Evolutionary conservation across 2,329 filamentous ascomycete species (phyloP).

Genomic region (Phialophora chinensis): DNA sequence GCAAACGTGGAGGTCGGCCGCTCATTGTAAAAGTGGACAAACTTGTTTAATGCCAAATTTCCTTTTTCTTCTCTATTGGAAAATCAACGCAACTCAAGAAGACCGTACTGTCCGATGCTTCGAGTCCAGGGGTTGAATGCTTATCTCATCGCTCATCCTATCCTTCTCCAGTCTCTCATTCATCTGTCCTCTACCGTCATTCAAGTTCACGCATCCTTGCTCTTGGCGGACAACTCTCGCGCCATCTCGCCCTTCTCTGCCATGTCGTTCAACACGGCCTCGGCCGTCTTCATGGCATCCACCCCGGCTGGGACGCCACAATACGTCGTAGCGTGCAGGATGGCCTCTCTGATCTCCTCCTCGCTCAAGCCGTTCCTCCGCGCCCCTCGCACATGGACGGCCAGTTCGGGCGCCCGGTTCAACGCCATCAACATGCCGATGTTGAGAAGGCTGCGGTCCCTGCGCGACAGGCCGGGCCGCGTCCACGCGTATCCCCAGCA

Average conservation of each 20-base stretch:
- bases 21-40: not conserved
- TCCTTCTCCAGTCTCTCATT: not conserved
- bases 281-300: constrained; percentile 47
- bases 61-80: not conserved
- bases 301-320: constrained; percentile 54
- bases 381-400: constrained; percentile 65
- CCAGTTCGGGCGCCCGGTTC: constrained; percentile 65
- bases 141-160: not conserved
- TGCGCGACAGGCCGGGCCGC: constrained; percentile 65
- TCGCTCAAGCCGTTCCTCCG: constrained; percentile 67
- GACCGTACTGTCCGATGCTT: not conserved
- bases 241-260: constrained; percentile 37
- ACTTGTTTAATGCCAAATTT: not conserved
- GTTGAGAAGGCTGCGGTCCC: constrained; percentile 67
- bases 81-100: not conserved
- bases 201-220: constrained; percentile 30
- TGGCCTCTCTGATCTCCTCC: constrained; percentile 62
- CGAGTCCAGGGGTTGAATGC: not conserved
- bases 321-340: constrained; percentile 46
- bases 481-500: constrained; percentile 68
- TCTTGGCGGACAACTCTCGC: constrained; percentile 36
- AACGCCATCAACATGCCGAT: constrained; percentile 69
- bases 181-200: not conserved
- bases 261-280: constrained; percentile 43
- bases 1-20: not conserved